Evolutionary conservation across 1,284 basidiomycete species (phyloP), one percentile per base, ranked within the genome.

Genomic region (Moesziomyces parantarcticus): DNA sequence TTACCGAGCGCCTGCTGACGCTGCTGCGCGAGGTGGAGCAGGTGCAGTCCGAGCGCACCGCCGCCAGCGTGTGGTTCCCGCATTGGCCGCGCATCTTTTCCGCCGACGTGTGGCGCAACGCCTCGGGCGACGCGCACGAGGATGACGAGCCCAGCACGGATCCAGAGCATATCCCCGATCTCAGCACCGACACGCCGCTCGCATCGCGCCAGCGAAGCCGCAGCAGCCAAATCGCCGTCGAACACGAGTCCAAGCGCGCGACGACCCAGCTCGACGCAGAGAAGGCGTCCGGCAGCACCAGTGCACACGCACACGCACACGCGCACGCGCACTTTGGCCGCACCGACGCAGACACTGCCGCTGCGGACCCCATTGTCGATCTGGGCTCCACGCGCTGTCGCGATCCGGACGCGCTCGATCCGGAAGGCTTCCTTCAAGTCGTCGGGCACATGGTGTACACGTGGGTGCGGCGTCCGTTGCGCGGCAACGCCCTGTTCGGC

Each of bases 401-500:
- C 36, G 90, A 92, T 83, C 91, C 91, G 0, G 91, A 92, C 76
- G 91, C 90, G 0, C 81, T 92, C 1, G 90, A 91, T 8, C 90
- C 91, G 0, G 81, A 66, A 43, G 67, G 58, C 3, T 49, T 56
- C 29, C 20, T 76, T 7, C 64, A 79, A 42, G 40, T 67, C 0
- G 29, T 83, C 3, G 74, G 86, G 3, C 55, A 70, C 34, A 63
- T 22, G 13, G 48, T 67, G 50, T 58, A 70, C 59, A 58, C 70
- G 22, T 65, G 57, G 58, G 42, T 44, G 7, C 59, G 59, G 11
- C 47, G 59, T 9, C 57, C 85, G 0, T 76, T 81, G 20, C 83
- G 79, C 16, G 76, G 82, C 21, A 85, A 85, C 47, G 52, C 84
- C 66, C 84, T 93, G 60, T 95, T 90, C 70, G 91, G 91, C 0